Conservation (phyloP, 345 rosid species). For the Acer negundo region DNA sequence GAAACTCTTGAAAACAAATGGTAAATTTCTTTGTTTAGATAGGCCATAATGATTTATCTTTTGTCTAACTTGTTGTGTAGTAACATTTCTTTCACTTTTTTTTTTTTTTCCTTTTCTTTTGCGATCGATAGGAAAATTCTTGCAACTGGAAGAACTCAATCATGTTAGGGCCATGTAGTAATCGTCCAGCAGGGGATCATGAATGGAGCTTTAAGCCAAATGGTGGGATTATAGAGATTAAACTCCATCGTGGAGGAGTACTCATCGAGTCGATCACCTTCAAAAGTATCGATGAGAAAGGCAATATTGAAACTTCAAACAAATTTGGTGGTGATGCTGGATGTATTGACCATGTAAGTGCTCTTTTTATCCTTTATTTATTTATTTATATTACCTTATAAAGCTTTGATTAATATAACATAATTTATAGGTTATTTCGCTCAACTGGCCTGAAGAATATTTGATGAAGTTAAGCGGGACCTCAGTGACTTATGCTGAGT, state of each 20-base stretch:
- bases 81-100: too few species aligned
- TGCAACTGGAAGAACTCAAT: too few species aligned
- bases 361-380: too few species aligned
- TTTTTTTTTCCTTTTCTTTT: too few species aligned
- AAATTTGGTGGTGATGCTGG: background rate
- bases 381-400: background rate
- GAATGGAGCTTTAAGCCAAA: background rate
- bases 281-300: background rate
- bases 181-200: background rate
- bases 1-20: too few species aligned
- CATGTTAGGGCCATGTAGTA: background rate
- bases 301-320: background rate
- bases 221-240: background rate
- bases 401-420: background rate
- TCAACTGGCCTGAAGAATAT: background rate
- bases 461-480: background rate
- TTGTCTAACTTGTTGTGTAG: too few species aligned
- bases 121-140: too few species aligned
- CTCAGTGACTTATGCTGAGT: background rate
- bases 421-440: background rate
- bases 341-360: background rate
- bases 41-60: too few species aligned
- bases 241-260: background rate
- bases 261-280: background rate
- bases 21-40: too few species aligned